Percentiles rank a stretch among this genome's conserved stretches.
phyloP scores from a whole-genome alignment of 257 asterid genomes.

The Solanum gracilifrons region DNA sequence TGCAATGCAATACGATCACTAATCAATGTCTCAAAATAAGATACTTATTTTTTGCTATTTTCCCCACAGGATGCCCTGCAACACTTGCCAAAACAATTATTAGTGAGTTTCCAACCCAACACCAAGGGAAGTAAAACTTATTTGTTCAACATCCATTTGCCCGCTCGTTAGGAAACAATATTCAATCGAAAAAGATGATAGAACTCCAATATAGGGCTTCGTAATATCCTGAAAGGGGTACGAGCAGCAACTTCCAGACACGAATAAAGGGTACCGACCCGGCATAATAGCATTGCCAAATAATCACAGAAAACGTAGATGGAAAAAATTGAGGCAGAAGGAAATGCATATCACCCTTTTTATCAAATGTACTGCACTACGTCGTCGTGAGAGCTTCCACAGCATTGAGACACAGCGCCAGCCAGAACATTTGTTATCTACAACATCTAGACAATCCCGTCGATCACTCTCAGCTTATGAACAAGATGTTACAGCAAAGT shows the following conservation, averaged over 20 bases:
- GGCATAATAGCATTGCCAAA: neutral
- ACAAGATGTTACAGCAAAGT: neutral
- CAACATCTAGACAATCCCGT: neutral
- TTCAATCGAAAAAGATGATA: neutral
- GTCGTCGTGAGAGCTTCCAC: neutral
- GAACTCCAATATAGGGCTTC: neutral
- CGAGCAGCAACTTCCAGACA: neutral
- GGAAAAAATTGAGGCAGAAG: neutral
- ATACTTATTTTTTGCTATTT: neutral
- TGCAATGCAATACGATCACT: neutral
- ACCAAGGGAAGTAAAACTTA: neutral
- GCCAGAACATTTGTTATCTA: neutral
- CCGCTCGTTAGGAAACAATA: neutral
- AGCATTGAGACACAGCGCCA: neutral
- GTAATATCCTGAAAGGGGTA: neutral
- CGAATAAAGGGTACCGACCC: neutral
- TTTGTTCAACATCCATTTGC: neutral
- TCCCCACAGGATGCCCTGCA: neutral
- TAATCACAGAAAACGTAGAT: neutral
- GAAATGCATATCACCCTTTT: neutral
- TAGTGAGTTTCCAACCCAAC: neutral
- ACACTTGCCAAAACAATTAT: neutral
- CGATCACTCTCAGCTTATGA: neutral
- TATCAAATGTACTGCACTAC: neutral
- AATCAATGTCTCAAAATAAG: neutral